Percentiles rank a stretch among this genome's conserved stretches.
Evolutionary conservation across 2,329 filamentous ascomycete genomes (phyloP).

Genomic region (Calcarisporium arbuscula): DNA sequence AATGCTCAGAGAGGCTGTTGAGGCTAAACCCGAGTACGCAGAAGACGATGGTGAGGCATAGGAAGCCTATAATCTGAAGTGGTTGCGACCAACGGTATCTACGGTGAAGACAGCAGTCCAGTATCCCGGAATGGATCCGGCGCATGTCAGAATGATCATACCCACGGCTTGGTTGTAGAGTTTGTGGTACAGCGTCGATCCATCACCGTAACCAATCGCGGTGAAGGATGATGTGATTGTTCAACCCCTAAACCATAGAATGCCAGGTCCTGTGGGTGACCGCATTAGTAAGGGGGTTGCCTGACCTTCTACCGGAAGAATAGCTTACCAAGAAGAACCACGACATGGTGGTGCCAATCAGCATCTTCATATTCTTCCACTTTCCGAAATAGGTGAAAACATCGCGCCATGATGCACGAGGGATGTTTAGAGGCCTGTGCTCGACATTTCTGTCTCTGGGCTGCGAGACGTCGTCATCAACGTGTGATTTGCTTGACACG

Average conservation of each 20-base stretch:
- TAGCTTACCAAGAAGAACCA: constrained; percentile 66
- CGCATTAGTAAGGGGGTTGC: too few relatives aligned
- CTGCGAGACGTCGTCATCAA: constrained; percentile 40
- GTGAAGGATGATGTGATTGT: constrained; percentile 63
- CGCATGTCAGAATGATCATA: constrained; percentile 70
- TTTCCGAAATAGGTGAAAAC: constrained; percentile 60
- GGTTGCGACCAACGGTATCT: constrained; percentile 73
- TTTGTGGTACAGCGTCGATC: constrained; percentile 57
- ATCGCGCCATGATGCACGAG: constrained; percentile 64
- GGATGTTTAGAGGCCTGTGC: constrained; percentile 51
- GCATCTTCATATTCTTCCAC: constrained; percentile 63
- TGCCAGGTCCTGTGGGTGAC: constrained; percentile 48
- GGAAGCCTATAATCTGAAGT: constrained; percentile 61
- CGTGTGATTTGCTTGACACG: constrained; percentile 40
- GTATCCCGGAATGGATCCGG: constrained; percentile 73
- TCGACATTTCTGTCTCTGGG: constrained; percentile 47
- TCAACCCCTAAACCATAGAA: constrained; percentile 70
- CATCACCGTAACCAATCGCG: constrained; percentile 66
- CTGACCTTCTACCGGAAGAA: too few relatives aligned
- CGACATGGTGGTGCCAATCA: constrained; percentile 70
- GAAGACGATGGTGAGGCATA: constrained; percentile 55
- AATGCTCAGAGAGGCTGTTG: constrained; percentile 36
- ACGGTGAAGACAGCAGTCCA: constrained; percentile 69
- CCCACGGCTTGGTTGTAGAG: constrained; percentile 69
- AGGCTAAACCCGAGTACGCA: constrained; percentile 57